Percentiles rank a stretch among this genome's conserved stretches.
Evolutionary conservation across 257 asterid species (phyloP).

Genomic region (Apocynum venetum): DNA sequence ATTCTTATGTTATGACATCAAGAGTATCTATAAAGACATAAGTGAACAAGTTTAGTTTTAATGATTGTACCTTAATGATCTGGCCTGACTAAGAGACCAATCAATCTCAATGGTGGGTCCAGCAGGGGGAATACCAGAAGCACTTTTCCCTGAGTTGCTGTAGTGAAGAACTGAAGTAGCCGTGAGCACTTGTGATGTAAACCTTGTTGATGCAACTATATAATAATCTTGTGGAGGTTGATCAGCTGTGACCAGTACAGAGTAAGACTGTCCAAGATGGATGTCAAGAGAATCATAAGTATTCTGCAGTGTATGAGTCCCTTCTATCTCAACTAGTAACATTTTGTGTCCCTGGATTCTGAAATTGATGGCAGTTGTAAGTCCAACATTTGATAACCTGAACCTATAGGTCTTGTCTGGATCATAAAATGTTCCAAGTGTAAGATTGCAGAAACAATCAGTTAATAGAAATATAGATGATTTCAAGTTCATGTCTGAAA

Average conservation of each 20-base stretch:
- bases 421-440: neutral
- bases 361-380: slow-evolving; percentile 12
- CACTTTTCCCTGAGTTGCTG: slow-evolving; percentile 10
- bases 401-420: slow-evolving; percentile 20
- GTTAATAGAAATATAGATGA: neutral
- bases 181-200: slow-evolving; percentile 5
- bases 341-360: slow-evolving; percentile 19
- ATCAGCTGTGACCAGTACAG: slow-evolving; percentile 16
- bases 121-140: slow-evolving; percentile 8
- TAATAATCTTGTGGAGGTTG: slow-evolving; percentile 13
- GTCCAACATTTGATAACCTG: slow-evolving; percentile 22
- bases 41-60: neutral
- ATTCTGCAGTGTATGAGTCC: slow-evolving; percentile 21
- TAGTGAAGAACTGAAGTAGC: slow-evolving; percentile 11
- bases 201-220: slow-evolving; percentile 11
- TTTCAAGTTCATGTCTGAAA: neutral
- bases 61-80: slow-evolving; percentile 10
- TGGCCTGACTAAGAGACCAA: slow-evolving; percentile 17
- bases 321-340: slow-evolving; percentile 16
- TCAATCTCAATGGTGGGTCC: slow-evolving; percentile 16
- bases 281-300: slow-evolving; percentile 19
- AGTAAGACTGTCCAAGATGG: slow-evolving; percentile 14
- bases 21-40: neutral
- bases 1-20: neutral
- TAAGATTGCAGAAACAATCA: neutral